These are phyloP conservation scores for Trichoderma lentiforme DNA, from an alignment of 2,329 filamentous ascomycete genomes.

Conservation along the genomic window DNA sequence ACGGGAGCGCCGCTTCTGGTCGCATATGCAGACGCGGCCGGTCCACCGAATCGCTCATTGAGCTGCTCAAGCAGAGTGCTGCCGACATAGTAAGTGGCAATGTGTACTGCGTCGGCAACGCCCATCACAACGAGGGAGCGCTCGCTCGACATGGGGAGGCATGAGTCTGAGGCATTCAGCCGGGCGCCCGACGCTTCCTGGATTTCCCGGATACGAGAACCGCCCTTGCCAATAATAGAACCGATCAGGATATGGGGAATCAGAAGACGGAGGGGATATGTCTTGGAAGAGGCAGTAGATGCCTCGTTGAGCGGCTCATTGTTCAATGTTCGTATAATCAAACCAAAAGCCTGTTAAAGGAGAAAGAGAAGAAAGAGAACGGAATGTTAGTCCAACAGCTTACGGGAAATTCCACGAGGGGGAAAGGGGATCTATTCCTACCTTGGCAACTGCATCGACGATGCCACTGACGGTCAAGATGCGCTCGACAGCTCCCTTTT, in stretches of 20 bases:
- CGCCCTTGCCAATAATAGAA: constrained; percentile 97
- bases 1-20: constrained; percentile 91
- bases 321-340: constrained; percentile 97
- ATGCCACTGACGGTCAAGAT: constrained; percentile 96
- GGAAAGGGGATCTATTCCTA: constrained; percentile 39
- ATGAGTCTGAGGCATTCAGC: constrained; percentile 93
- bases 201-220: constrained; percentile 94
- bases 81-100: constrained; percentile 97
- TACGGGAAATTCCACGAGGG: not conserved
- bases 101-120: constrained; percentile 96
- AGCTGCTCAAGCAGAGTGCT: constrained; percentile 97
- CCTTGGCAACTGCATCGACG: constrained; percentile 95
- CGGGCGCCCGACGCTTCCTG: constrained; percentile 96
- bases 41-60: constrained; percentile 92
- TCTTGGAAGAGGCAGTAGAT: constrained; percentile 92
- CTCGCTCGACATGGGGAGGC: constrained; percentile 90
- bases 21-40: constrained; percentile 95
- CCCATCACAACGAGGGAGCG: constrained; percentile 97
- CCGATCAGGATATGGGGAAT: constrained; percentile 97
- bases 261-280: constrained; percentile 90
- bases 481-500: constrained; percentile 93
- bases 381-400: not conserved
- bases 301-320: constrained; percentile 87
- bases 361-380: not conserved
- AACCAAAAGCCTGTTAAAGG: constrained; percentile 75